Evolutionary conservation across 805 yeast genomes (phyloP), one percentile per base, ranked within the genome.

Genomic region (Lipomyces kockii): DNA sequence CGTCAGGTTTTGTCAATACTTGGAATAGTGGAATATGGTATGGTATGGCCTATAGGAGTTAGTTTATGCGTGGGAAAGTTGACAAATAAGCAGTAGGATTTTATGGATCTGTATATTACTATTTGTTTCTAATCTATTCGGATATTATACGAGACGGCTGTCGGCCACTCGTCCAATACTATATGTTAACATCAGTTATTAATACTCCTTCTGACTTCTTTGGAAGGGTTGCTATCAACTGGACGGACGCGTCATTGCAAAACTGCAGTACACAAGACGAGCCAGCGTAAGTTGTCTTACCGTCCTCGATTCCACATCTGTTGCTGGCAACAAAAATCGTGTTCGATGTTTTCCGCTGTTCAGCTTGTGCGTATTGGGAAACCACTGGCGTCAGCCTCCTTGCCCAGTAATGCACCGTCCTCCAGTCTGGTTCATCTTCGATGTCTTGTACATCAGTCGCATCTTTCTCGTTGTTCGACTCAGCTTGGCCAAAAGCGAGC

Each of bases 271-370:
- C 70, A 27, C 83, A 81, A 2, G 86, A 80, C 0, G 90, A 83
- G 3, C 96, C 94, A 0, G 88, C 92, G 70, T 89, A 91, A 83
- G 35, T 61, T 5, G 61, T 61, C 12, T 39, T 39, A 17, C 57
- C 85, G 59, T 82, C 87, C 75, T 92, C 97, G n/a, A 88, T 79
- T 0, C 98, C 98, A 9, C 85, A 80, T 69, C 98, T 80, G 75
- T 92, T 92, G 72, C 92, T 86, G 5, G 87, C 74, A 0, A 89
- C 84, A 12, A 89, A 74, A 0, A 81, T 76, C 0, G 80, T 77
- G 34, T 68, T 53, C 66, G 67, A 69, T 53, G 34, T 35, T 17
- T 55, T 49, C 9, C 66, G 67, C 65, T 78, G 76, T 34, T 64
- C 61, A 14, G 55, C 67, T 12, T 6, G 62, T 64, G 63, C 6